Conservation (phyloP, 805 yeast genomes). For the Ogataea naganishii region DNA sequence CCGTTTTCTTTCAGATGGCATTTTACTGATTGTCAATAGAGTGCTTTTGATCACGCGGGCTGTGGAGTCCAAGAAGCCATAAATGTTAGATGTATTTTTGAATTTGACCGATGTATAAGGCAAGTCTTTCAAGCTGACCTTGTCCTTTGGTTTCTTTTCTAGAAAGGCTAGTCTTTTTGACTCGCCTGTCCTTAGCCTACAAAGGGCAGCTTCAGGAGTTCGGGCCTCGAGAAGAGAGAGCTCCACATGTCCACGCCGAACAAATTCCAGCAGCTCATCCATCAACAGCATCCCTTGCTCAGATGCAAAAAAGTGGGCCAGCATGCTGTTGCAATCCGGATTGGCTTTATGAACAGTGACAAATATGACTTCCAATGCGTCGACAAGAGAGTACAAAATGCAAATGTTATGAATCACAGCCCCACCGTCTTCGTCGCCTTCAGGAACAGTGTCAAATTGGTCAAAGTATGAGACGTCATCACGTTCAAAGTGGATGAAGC, state of each 20-base stretch:
- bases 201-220: constrained; percentile 40
- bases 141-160: no score
- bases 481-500: constrained; percentile 19
- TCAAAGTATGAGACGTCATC: constrained; percentile 28
- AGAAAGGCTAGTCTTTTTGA: no score
- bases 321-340: constrained; percentile 30
- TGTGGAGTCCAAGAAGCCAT: no score
- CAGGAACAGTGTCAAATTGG: constrained; percentile 20
- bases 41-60: no score
- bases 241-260: constrained; percentile 45
- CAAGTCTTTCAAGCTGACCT: no score
- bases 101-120: no score
- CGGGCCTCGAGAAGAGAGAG: constrained; percentile 42
- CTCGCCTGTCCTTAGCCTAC: no score
- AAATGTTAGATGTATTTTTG: no score
- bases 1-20: constrained; percentile 33
- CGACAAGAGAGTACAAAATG: constrained; percentile 32
- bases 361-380: no score
- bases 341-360: no score
- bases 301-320: constrained; percentile 32
- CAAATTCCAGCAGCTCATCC: constrained; percentile 33
- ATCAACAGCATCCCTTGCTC: constrained; percentile 33
- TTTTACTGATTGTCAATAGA: no score
- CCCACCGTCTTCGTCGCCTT: constrained; percentile 21
- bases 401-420: constrained; percentile 26